Base-by-base conservation (phyloP, 139 green algal species). In the Protoeuglena noctilucae region DNA sequence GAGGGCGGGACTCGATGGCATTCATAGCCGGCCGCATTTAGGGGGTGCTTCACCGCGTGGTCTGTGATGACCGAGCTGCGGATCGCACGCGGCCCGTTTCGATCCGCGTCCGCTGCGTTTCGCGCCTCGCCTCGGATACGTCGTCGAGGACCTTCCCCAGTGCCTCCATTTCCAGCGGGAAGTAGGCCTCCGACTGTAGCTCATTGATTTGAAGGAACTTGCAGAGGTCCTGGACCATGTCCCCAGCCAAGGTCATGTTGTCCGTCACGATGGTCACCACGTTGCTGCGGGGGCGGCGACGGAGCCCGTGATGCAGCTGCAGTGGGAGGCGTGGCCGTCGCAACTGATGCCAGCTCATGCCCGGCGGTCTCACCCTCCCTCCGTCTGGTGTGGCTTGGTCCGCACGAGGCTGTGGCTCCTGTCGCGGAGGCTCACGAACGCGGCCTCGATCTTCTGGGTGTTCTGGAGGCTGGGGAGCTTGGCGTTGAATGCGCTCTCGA, bases 191-290 rank as follows among this genome's bases (percentile, higher is more conserved):
- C n/a, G 61, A 70, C 48, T 73, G 41, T 7, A 87, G 56, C 22
- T 84, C 66, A 4, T 21, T 14, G 0, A 82, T 28, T 28, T 52
- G 62, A 17, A 84, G 51, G 47, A 69, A 73, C 14, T 55, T 40
- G 2, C 63, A 63, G 40, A 84, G 41, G 56, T 88, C 79, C 31
- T 72, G 67, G 21, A 88, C 67, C 49, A 86, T 56, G 39, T 84
- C 74, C 1, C 72, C 81, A 17, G 67, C 76, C 34, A 82, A 51
- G 28, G 80, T 71, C 65, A 87, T 77, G 57, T 75, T 66, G 53
- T 89, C 76, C 5, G 64, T 79, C 12, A 51, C 48, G 14, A 86
- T 60, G 17, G 39, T 66, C 12, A 89, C 60, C 63, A 47, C 40
- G n/a, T 63, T 52, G 24, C 3, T 19, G 51, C 51, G 18, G 40